Conservation (phyloP, 495 filamentous ascomycete species). For the Neurospora sp. region DNA sequence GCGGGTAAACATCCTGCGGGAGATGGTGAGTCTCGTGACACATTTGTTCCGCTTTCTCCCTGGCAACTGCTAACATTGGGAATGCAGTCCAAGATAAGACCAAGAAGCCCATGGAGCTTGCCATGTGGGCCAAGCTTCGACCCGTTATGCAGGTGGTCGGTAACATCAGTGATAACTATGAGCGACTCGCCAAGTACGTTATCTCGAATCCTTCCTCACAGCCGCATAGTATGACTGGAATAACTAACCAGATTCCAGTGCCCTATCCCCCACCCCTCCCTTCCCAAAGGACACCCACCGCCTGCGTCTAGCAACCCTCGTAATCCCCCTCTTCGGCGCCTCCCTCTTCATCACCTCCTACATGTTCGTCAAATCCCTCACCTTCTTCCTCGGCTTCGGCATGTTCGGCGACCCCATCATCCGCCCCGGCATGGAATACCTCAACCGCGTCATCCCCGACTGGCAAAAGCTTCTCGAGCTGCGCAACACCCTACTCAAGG, state of each 20-base stretch:
- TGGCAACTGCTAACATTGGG: slow-evolving; percentile 9
- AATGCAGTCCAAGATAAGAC: slow-evolving; percentile 52
- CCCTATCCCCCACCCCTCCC: slow-evolving; percentile 66
- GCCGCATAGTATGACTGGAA: not conserved
- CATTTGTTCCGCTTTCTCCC: slow-evolving; percentile 52
- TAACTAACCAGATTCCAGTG: slow-evolving; percentile 29
- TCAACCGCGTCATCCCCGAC: slow-evolving; percentile 59
- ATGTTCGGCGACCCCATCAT: slow-evolving; percentile 80
- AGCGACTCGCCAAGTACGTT: slow-evolving; percentile 65
- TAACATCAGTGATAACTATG: slow-evolving; percentile 69
- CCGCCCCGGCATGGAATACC: slow-evolving; percentile 40
- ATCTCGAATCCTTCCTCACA: not conserved
- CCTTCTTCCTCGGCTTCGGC: slow-evolving; percentile 55
- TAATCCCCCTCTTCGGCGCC: slow-evolving; percentile 46
- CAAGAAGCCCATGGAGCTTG: slow-evolving; percentile 70
- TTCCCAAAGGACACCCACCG: slow-evolving; percentile 56
- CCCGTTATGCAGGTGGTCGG: slow-evolving; percentile 67
- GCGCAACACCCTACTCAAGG: slow-evolving; percentile 63
- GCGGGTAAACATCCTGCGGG: slow-evolving; percentile 59
- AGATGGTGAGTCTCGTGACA: slow-evolving; percentile 33
- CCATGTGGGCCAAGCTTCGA: slow-evolving; percentile 65
- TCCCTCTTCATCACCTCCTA: slow-evolving; percentile 60
- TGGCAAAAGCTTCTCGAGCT: slow-evolving; percentile 69
- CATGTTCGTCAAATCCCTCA: slow-evolving; percentile 59
- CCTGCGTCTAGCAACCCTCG: slow-evolving; percentile 49